Evolutionary conservation across 2,329 filamentous ascomycete genomes (phyloP), one percentile per base, ranked within the genome.

Genomic region (Diplodia scrobiculata): DNA sequence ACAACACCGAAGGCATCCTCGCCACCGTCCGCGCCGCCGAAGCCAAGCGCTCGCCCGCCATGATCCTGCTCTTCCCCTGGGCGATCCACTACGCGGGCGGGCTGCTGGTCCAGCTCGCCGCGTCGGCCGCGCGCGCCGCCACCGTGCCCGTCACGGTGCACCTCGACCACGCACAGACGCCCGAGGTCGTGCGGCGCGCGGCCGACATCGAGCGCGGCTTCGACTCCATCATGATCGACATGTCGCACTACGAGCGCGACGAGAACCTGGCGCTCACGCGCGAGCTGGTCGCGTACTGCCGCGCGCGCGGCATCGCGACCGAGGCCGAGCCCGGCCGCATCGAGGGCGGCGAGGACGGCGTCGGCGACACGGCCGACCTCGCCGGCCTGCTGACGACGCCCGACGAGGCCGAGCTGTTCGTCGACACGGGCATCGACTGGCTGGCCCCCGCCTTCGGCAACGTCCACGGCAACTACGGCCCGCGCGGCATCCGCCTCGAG

Each of bases 391-490:
- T 91, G 69, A 92, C 89, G 0, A 91, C 87, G 0, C 83, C 85
- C 0, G 87, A 89, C 68, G 85, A 92, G 76, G 88, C 87, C 7
- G 83, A 87, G 68, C 86, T 90, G 71, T 92, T 92, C 71, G 83
- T 91, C 3, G 83, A 80, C 1, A 89, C 88, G 11, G 89, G 89
- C 0, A 89, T 92, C 72, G 87, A 92, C 71, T 89, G 88, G 79
- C 79, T 92, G 14, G 90, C 90, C 2, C 90, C 89, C 0, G 88
- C 88, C 0, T 91, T 92, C 77, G 89, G 89, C 3, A 92, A 91
- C 71, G 87, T 92, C 52, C 89, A 92, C 45, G 66, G 68, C 34
- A 71, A 68, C 51, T 72, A 72, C 58, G 70, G 70, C 7, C 67
- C 70, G 3, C 58, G 67, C 13, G 70, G 70, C 32, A 78, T 78